Base-by-base conservation (phyloP, 495 filamentous ascomycete species). In the Trichoderma reesei region DNA sequence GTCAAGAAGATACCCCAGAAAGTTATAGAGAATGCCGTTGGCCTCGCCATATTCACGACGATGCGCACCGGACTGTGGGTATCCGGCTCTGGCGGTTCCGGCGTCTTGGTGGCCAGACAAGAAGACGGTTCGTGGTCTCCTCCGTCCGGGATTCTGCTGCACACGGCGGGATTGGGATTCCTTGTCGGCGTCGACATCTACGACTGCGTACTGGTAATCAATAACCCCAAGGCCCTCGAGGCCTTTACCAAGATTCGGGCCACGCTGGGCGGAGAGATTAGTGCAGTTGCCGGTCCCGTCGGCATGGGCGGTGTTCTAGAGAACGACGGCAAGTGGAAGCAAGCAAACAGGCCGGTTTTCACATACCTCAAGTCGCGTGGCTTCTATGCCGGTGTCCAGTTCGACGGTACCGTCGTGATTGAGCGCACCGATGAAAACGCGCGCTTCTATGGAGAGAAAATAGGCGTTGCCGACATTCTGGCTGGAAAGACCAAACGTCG, bases 331-430 rank as follows among this genome's bases (percentile, higher is more conserved):
- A 62, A 37, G 41, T 62, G 60, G 33, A 41, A 31, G 38, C 11
- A 41, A 26, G 34, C 51, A 38, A 36, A 39, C 31, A 76, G 72
- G 64, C 89, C 90, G 0, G 80, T 92, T 11, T 92, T 87, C 79
- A 90, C 85, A 41, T 94, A 94, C 68, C 82, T 92, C 77, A 92
- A 92, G 75, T 88, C 83, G 66, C 82, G 89, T 44, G 90, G 90
- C 4, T 80, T 92, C 41, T 92, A 90, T 65, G 89, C 87, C 5
- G 89, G 89, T 31, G 80, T 91, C 10, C 87, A 90, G 64, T 77
- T 92, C 54, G 89, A 92, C 68, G 90, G 90, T 0, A 91, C 89
- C 0, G 81, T 92, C 38, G 78, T 94, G 65, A 85, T 90, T 60
- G 88, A 90, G 74, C 81, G 90, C 13, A 86, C 83, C n/a, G 87